A percentile compares a stretch with the other conserved stretches of the same genome.
Evolutionary conservation across 108 stramenopile genomes (phyloP).

Genomic region (Cyclostephanos tholiformis): DNA sequence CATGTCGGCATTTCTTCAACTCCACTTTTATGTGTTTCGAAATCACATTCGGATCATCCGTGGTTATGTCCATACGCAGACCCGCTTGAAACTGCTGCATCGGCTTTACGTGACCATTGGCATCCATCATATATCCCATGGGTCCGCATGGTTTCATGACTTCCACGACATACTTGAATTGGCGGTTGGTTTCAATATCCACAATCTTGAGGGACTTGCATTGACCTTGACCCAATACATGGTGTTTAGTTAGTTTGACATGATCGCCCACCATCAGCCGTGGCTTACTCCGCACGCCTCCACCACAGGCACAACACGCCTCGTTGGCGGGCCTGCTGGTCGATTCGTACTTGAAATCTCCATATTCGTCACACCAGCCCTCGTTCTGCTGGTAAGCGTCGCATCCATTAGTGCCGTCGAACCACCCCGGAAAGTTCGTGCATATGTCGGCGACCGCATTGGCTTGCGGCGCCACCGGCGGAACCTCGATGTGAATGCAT

Average conservation of each 20-base stretch:
- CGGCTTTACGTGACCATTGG: not conserved
- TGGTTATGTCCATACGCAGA: not conserved
- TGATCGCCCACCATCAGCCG: conserved; percentile 35
- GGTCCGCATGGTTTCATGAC: conserved; percentile 30
- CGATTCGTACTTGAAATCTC: conserved; percentile 8
- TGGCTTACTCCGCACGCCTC: conserved; percentile 14
- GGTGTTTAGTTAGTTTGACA: conserved; percentile 25
- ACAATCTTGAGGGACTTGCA: conserved; percentile 26
- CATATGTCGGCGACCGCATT: conserved; percentile 21
- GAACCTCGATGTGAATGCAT: conserved; percentile 42
- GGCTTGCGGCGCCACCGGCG: not conserved
- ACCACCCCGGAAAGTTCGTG: conserved; percentile 27
- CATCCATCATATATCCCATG: not conserved
- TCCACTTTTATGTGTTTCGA: conserved; percentile 30
- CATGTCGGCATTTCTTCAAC: conserved; percentile 42
- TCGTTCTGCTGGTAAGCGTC: conserved; percentile 14
- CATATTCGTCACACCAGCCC: conserved; percentile 20
- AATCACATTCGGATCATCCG: conserved; percentile 26
- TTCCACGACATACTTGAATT: conserved; percentile 29
- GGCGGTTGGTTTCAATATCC: conserved; percentile 3
- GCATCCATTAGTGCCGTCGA: conserved; percentile 49
- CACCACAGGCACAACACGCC: conserved; percentile 52
- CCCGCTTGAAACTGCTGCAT: conserved; percentile 15
- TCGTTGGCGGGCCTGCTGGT: conserved; percentile 12
- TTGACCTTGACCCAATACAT: not conserved